A percentile compares a stretch with the other conserved stretches of the same genome.
phyloP scores from a whole-genome alignment of 495 filamentous ascomycete genomes.

The Usnea hakonensis region DNA sequence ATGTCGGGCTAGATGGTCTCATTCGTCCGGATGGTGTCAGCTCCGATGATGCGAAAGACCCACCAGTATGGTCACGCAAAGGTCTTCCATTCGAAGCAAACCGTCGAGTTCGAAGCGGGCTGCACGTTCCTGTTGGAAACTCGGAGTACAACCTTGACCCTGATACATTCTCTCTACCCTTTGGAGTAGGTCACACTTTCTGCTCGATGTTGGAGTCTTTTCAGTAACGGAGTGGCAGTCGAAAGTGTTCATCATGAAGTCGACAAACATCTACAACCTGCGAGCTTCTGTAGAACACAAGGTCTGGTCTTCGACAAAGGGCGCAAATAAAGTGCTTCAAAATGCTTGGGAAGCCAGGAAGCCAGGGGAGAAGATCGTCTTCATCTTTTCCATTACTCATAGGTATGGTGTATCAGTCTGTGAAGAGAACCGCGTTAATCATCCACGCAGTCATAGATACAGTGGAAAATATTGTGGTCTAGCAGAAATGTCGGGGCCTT shows the following conservation, averaged over 20 bases:
- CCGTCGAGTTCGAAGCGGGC: not conserved
- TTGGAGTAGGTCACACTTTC: slow-evolving; percentile 11
- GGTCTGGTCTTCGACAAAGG: slow-evolving; percentile 21
- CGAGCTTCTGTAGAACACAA: slow-evolving; percentile 13
- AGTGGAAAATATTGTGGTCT: slow-evolving; percentile 17
- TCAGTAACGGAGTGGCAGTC: slow-evolving; percentile 11
- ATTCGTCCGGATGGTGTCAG: not conserved
- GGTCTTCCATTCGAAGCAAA: slow-evolving; percentile 13
- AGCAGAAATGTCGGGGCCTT: slow-evolving; percentile 19
- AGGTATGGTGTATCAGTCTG: not conserved
- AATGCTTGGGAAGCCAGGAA: slow-evolving; percentile 18
- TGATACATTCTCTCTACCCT: slow-evolving; percentile 13
- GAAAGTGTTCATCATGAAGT: slow-evolving; percentile 21
- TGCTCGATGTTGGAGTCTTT: not conserved
- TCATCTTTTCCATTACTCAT: slow-evolving; percentile 20
- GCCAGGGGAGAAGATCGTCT: slow-evolving; percentile 13
- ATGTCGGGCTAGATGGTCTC: not conserved
- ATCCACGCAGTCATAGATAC: slow-evolving; percentile 7
- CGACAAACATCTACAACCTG: slow-evolving; percentile 10
- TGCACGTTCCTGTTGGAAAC: not conserved
- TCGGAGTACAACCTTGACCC: slow-evolving; percentile 12
- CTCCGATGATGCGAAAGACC: not conserved
- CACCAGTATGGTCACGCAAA: slow-evolving; percentile 16
- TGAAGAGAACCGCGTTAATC: not conserved
- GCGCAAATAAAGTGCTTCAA: slow-evolving; percentile 20